Conservation (phyloP, 352 stramenopile genomes). For the Phytophthora hibernalis region DNA sequence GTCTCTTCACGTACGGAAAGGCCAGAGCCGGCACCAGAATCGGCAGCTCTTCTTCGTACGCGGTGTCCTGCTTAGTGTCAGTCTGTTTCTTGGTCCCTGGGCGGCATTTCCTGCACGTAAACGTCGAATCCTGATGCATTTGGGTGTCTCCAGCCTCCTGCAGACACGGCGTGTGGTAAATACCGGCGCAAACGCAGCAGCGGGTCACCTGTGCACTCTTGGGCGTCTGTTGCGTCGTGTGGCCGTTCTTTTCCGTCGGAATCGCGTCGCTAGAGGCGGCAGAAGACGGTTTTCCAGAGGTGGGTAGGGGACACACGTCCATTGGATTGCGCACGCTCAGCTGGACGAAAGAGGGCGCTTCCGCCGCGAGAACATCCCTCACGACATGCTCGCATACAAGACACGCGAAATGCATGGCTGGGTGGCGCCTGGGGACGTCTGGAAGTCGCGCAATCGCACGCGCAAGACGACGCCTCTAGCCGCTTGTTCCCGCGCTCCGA, state of each 20-base stretch:
- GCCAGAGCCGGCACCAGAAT: constrained; percentile 36
- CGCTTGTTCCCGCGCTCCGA: constrained; percentile 22
- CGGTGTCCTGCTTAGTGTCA: neutral
- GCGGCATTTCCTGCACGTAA: constrained; percentile 38
- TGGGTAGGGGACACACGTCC: neutral
- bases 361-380: constrained; percentile 3
- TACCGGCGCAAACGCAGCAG: constrained; percentile 47
- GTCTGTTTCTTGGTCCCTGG: constrained; percentile 1
- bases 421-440: neutral
- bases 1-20: constrained; percentile 34
- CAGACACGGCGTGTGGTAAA: constrained; percentile 55
- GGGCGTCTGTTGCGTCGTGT: neutral
- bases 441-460: constrained; percentile 9
- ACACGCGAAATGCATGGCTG: constrained; percentile 51
- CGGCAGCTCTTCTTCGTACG: constrained; percentile 15
- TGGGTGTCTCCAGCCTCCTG: constrained; percentile 1
- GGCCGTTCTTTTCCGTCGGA: neutral
- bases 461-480: constrained; percentile 27
- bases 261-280: neutral
- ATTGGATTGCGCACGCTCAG: constrained; percentile 24
- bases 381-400: constrained; percentile 49
- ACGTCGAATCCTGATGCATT: constrained; percentile 1
- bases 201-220: constrained; percentile 25
- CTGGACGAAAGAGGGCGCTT: constrained; percentile 1
- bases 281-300: constrained; percentile 8